Conservation (phyloP, 345 rosid genomes). For the Melaleuca quinquenervia region DNA sequence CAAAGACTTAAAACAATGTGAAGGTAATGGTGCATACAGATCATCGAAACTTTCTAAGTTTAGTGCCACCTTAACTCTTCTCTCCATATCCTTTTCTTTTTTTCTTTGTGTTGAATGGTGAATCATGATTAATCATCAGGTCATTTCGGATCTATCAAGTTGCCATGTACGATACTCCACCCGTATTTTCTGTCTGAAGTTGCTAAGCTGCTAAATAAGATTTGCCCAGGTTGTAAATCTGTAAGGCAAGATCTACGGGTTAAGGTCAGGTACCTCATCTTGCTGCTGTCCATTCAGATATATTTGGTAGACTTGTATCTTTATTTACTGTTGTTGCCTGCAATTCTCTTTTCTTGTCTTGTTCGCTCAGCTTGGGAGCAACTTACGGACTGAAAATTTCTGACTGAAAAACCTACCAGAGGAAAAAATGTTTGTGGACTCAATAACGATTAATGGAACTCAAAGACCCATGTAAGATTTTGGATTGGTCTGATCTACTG, state of each 20-base stretch:
- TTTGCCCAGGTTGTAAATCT: slow-evolving; percentile 87
- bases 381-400: background rate
- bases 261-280: slow-evolving; percentile 42
- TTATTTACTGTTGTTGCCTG: background rate
- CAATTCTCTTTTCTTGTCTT: background rate
- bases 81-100: background rate
- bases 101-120: background rate
- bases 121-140: slow-evolving; percentile 29
- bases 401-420: background rate
- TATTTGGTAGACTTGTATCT: background rate
- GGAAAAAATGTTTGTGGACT: background rate
- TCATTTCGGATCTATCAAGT: slow-evolving; percentile 67
- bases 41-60: background rate
- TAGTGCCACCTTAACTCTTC: background rate
- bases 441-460: background rate
- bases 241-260: slow-evolving; percentile 31
- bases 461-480: background rate
- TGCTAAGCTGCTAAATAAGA: slow-evolving; percentile 48
- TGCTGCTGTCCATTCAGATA: background rate
- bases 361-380: background rate
- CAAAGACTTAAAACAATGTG: slow-evolving; percentile 44
- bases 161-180: slow-evolving; percentile 38
- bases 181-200: slow-evolving; percentile 71
- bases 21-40: slow-evolving; percentile 37
- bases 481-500: background rate